Evolutionary conservation across 345 rosid genomes (phyloP).

Genomic region (Lenwebbia sp.): DNA sequence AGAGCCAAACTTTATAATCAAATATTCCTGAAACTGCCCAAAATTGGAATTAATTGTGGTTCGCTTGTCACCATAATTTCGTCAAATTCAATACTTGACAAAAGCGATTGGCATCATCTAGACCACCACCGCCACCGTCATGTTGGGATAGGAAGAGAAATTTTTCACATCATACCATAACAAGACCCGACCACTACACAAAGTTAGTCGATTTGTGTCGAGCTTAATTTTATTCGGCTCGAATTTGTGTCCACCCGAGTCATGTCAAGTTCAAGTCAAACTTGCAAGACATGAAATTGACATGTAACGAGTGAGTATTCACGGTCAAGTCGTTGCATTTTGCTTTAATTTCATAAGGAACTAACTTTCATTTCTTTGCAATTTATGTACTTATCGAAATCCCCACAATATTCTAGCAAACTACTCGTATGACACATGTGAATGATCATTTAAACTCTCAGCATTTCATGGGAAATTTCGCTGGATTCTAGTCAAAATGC

Average conservation of each 20-base stretch:
- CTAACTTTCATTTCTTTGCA: background rate
- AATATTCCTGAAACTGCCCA: too few species aligned
- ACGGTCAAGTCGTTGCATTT: background rate
- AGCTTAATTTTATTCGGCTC: background rate
- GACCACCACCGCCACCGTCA: too few species aligned
- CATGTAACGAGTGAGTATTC: background rate
- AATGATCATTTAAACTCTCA: background rate
- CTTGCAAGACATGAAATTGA: background rate
- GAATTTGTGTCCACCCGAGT: background rate
- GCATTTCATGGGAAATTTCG: background rate
- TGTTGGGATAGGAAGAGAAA: too few species aligned
- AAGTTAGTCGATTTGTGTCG: background rate
- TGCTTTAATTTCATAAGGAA: background rate
- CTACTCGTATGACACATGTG: fast-evolving
- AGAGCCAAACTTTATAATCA: too few species aligned
- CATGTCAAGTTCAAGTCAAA: background rate
- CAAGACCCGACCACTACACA: background rate
- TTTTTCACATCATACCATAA: background rate
- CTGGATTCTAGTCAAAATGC: background rate
- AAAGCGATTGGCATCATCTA: too few species aligned
- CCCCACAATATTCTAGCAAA: background rate
- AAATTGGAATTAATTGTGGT: too few species aligned
- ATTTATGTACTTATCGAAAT: background rate
- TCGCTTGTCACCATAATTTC: too few species aligned
- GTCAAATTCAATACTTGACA: too few species aligned